These are phyloP conservation scores for Dendrocalamus latiflorus DNA, from an alignment of 202 grass and related monocot species.

Conservation along the genomic window DNA sequence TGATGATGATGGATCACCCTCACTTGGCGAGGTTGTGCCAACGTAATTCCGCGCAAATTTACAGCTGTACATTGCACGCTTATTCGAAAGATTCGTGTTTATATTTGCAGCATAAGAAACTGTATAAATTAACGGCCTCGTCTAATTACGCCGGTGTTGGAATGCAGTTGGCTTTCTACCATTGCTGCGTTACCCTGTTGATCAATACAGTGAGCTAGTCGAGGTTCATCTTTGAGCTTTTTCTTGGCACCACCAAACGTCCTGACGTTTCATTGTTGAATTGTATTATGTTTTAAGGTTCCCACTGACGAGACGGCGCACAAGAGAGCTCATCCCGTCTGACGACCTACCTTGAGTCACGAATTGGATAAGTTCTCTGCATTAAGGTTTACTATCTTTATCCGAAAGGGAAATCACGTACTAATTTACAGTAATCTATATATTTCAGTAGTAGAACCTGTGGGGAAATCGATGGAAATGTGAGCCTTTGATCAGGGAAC, in stretches of 20 bases:
- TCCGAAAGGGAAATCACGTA: neutral
- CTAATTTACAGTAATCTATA: neutral
- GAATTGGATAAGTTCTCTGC: neutral
- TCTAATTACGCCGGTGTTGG: slow-evolving; percentile 20
- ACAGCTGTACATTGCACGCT: slow-evolving; percentile 18
- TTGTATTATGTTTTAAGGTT: slow-evolving; percentile 11
- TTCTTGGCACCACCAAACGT: neutral
- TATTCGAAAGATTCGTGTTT: slow-evolving; percentile 34
- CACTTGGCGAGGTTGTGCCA: slow-evolving; percentile 64
- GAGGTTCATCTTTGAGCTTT: slow-evolving; percentile 2
- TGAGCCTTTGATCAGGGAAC: neutral
- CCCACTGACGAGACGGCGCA: neutral
- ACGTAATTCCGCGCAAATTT: slow-evolving; percentile 21
- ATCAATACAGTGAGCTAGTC: slow-evolving; percentile 2
- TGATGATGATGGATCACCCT: slow-evolving; percentile 41
- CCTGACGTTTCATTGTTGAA: neutral
- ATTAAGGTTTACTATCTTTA: neutral
- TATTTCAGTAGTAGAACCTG: neutral
- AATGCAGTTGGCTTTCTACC: slow-evolving; percentile 22
- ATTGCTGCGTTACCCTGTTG: slow-evolving; percentile 1
- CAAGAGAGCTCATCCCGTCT: neutral
- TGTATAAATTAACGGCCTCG: slow-evolving; percentile 43
- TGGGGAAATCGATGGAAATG: neutral
- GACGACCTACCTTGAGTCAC: neutral
- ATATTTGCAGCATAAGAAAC: slow-evolving; percentile 37